Evolutionary conservation across 352 stramenopile species (phyloP), one percentile per base, ranked within the genome.

Genomic region (Phytophthora palmivora): DNA sequence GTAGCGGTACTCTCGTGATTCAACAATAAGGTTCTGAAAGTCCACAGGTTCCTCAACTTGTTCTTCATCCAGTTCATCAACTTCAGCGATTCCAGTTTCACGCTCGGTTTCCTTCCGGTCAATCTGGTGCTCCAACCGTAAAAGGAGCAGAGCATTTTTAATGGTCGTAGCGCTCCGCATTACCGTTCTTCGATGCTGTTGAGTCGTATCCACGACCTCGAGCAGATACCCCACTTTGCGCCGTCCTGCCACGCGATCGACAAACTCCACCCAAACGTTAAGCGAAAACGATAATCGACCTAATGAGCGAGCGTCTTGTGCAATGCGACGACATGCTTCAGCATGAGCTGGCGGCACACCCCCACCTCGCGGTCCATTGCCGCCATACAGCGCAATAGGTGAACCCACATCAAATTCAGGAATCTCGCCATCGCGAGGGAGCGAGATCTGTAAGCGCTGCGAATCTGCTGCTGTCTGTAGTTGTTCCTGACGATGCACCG

Each of bases 221-320:
- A 94, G 72, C 4, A 94, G 18, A 55, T 94, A 94, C 0, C 74
- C 76, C 14, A 94, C 72, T 52, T 88, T 89, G n/a, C 85, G 76
- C 19, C 74, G 76, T 2, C 82, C 82, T 9, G 69, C 73, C 5
- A 75, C 56, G 1, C 70, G 64, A 26, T 94, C 83, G 4, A 92
- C 84, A 8, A 72, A 78, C 37, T 94, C 85, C 15, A 92, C 57
- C 85, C 85, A 94, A 50, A 87, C 69, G n/a, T 78, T 70, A 3
- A 91, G 60, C 11, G 72, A 76, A 22, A 92, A 92, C 19, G 53
- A 63, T 44, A 90, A 67, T 39, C 61, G 73, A 15, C 37, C 50
- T 12, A 90, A 53, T 19, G 66, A 60, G 12, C 49, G 49, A 38
- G 60, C 56, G 55, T 74, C 49, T 16, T 63, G 44, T 4, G 43